Evolutionary conservation across 75 land plant species (phyloP), one percentile per base, ranked within the genome.

Genomic region (Cupressus sempervirens): DNA sequence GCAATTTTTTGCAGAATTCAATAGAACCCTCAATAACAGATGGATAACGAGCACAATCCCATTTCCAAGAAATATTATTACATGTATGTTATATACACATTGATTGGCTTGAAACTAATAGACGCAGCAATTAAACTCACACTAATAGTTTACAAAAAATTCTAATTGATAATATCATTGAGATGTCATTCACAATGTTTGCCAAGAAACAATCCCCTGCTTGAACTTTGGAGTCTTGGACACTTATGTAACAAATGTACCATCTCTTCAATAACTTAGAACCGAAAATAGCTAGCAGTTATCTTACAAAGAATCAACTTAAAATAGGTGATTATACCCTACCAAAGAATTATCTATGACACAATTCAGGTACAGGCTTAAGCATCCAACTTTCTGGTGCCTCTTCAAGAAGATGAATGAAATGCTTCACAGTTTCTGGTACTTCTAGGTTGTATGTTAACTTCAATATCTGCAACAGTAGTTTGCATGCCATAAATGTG

Each of bases 271-370:
- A 72, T 14, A 32, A 30, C 30, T 72, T 32, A 29, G 35, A 72
- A 30, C 4, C 11, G 74, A 72, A 72, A 12, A 72, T 72, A 72
- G 32, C 74, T 72, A 72, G 36, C 35, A 72, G 32, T 72, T 72
- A 72, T 36, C 74, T 72, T 72, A 72, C 35, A 72, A 72, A 72
- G 74, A 72, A 72, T 72, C 35, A 72, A 72, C 35, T 72, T 32
- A 13, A 72, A 30, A 72, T 72, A 72, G 35, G 35, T 26, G 2
- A 68, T 68, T 10, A 72, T 72, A 72, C n/a, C 74, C 34, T 72
- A 72, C 74, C 35, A 72, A 72, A 72, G 74, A 72, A 72, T 72
- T 72, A 72, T 62, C 67, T 23, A 20, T 30, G 74, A 32, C 74
- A 72, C 32, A 29, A 32, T 72, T 29, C 74, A 30, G 32, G 14